phyloP scores from a whole-genome alignment of 257 asterid genomes.

The Salvia rosmarinus region DNA sequence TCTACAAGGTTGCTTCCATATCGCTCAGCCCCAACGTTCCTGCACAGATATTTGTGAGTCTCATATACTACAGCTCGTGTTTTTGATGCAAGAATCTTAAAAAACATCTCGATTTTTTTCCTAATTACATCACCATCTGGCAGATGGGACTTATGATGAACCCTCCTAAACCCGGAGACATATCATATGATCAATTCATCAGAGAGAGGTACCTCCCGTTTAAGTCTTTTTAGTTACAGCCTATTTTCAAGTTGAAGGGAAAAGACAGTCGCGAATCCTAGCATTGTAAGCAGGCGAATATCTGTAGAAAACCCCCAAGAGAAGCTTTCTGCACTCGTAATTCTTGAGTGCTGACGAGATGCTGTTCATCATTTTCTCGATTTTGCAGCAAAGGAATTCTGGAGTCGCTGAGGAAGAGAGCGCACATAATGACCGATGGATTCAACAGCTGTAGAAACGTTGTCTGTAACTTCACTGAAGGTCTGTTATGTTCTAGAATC shows the following conservation, averaged over 20 bases:
- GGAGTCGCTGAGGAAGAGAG: constrained; percentile 90
- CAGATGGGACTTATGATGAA: constrained; percentile 96
- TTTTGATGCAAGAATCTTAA: not conserved
- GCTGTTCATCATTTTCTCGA: constrained; percentile 9
- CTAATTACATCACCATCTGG: constrained; percentile 7
- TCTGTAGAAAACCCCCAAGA: not conserved
- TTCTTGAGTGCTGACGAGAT: constrained; percentile 20
- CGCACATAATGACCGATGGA: constrained; percentile 93
- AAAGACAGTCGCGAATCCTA: not conserved
- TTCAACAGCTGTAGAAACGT: constrained; percentile 99
- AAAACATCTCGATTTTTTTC: not conserved
- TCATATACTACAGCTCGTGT: not conserved
- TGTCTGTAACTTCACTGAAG: constrained; percentile 97
- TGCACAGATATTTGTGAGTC: constrained; percentile 92
- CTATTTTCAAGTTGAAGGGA: not conserved
- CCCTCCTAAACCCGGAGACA: constrained; percentile 94
- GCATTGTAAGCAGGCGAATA: not conserved
- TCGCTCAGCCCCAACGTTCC: constrained; percentile 97
- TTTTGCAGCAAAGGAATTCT: constrained; percentile 82
- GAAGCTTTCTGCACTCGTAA: not conserved
- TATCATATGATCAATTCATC: constrained; percentile 74
- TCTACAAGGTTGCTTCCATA: constrained; percentile 95
- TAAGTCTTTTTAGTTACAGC: not conserved
- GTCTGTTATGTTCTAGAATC: constrained; percentile 35
- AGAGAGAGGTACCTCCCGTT: constrained; percentile 68